Evolutionary conservation across 768 basidiomycete genomes (phyloP).

Genomic region (Piloderma croceum): DNA sequence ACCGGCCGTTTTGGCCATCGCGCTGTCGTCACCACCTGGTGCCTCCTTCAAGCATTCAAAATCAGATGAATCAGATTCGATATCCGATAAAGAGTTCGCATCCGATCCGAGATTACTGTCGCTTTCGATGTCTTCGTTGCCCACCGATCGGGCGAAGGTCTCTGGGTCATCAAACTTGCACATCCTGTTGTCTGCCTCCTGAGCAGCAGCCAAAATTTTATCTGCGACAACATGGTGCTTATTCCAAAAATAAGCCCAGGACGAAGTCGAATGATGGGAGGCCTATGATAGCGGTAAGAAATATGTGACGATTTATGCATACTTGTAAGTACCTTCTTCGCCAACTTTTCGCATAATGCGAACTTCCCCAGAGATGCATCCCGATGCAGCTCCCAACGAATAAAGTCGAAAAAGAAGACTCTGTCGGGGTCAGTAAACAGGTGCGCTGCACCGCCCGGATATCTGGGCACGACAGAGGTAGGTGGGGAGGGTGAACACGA

Average conservation of each 20-base stretch:
- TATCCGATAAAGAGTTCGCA: not conserved
- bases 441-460: constrained; percentile 52
- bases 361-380: constrained; percentile 48
- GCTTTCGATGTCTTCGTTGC: constrained; percentile 18
- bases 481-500: constrained; percentile 70
- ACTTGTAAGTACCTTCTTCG: constrained; percentile 44
- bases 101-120: constrained; percentile 17
- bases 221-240: constrained; percentile 61
- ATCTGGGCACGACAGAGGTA: constrained; percentile 37
- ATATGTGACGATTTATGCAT: not conserved
- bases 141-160: constrained; percentile 11
- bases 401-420: constrained; percentile 60
- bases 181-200: constrained; percentile 33
- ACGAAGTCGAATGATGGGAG: constrained; percentile 56
- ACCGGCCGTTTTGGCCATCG: constrained; percentile 26
- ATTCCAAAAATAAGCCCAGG: constrained; percentile 68
- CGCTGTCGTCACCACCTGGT: constrained; percentile 3
- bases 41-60: constrained; percentile 18
- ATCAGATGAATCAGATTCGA: constrained; percentile 8
- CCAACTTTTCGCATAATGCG: constrained; percentile 49
- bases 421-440: constrained; percentile 64
- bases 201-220: constrained; percentile 48
- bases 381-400: constrained; percentile 53
- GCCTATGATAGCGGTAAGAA: constrained; percentile 34
- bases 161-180: constrained; percentile 19